These are phyloP conservation scores for Colletotrichum sansevieriae DNA, from an alignment of 2,329 filamentous ascomycete genomes.

Conservation along the genomic window DNA sequence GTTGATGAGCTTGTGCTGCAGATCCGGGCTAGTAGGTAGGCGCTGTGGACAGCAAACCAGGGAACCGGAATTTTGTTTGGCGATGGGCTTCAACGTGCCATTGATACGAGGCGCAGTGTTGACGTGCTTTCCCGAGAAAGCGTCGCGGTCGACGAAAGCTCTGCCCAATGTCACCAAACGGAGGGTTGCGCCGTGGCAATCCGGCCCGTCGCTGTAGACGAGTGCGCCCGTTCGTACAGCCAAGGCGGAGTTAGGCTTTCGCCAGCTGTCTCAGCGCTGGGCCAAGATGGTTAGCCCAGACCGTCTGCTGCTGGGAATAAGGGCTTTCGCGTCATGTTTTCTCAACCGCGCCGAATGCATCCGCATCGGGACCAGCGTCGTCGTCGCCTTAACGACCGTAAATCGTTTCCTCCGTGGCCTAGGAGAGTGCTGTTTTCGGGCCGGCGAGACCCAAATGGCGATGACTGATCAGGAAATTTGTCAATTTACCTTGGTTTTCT, in stretches of 20 bases:
- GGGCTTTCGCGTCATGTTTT: neutral
- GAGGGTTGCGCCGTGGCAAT: neutral
- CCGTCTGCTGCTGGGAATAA: conserved; percentile 1
- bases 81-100: neutral
- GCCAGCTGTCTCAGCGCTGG: neutral
- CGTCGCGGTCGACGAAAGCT: neutral
- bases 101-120: neutral
- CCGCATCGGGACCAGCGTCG: conserved; percentile 2
- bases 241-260: conserved; percentile 13
- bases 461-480: neutral
- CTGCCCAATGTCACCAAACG: neutral
- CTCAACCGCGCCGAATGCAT: neutral
- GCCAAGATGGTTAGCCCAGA: neutral
- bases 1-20: conserved; percentile 4
- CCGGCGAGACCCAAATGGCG: neutral
- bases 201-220: neutral
- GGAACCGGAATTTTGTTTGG: neutral
- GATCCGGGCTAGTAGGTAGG: neutral
- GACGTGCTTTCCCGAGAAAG: no score
- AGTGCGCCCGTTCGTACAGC: neutral
- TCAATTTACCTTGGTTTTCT: no score
- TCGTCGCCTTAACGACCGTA: neutral
- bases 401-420: conserved; percentile 9
- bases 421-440: neutral
- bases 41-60: neutral